Percentiles rank a stretch among this genome's conserved stretches.
phyloP scores from a whole-genome alignment of 164 flowering plant species.

The Nelumbo lutea region DNA sequence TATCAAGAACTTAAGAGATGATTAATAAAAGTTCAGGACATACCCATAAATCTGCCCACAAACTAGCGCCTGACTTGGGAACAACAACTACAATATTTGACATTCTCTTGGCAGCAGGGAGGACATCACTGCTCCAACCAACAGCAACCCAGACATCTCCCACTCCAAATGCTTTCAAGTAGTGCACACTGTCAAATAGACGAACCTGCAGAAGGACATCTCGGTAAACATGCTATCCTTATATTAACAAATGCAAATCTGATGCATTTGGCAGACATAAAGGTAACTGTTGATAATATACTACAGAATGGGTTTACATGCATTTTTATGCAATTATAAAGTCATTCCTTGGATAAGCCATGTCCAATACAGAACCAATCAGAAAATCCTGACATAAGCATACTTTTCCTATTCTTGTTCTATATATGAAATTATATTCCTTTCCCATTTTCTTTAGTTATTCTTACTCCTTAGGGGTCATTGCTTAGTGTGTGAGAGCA shows the following conservation, averaged over 20 bases:
- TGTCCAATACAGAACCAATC: background rate
- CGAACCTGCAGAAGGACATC: slow-evolving; percentile 52
- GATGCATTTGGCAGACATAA: too few species aligned
- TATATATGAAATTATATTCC: background rate
- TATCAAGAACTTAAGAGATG: too few species aligned
- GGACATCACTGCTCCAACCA: slow-evolving; percentile 93
- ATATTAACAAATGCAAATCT: background rate
- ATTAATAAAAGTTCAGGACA: background rate
- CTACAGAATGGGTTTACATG: background rate
- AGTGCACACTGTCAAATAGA: slow-evolving; percentile 69
- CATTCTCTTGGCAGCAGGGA: slow-evolving; percentile 83
- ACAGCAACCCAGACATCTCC: slow-evolving; percentile 98
- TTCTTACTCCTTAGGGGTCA: background rate
- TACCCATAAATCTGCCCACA: slow-evolving; percentile 99
- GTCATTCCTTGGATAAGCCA: background rate
- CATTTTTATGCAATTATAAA: background rate
- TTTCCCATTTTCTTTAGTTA: background rate
- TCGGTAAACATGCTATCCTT: background rate
- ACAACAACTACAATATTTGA: slow-evolving; percentile 77
- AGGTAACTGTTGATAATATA: background rate
- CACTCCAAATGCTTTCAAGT: slow-evolving; percentile 79
- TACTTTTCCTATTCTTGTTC: background rate
- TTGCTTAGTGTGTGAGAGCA: too few species aligned
- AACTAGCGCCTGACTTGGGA: slow-evolving; percentile 91
- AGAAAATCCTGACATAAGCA: background rate